Base-by-base conservation (phyloP, 345 rosid species). In the Hypericum perforatum region DNA sequence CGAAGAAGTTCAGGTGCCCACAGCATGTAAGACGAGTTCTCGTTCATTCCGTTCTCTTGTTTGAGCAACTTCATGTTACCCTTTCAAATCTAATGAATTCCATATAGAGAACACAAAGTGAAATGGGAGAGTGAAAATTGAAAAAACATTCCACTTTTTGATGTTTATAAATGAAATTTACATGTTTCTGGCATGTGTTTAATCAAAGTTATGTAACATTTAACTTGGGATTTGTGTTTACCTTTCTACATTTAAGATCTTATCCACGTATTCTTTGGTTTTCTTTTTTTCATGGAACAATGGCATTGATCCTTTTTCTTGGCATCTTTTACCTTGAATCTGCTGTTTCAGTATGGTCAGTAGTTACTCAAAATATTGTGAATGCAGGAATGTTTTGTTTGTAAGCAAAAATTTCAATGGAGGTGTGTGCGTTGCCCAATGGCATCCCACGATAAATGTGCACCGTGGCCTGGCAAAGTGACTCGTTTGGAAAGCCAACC, bases 361-460 rank as follows among this genome's bases (percentile, higher is more conserved):
- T 36, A 9, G 6, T 5, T 15, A 11, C 15, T 39, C 63, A 45
- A 47, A 22, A 42, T 57, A 32, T 47, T 70, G 39, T 41, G 49
- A 46, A 14, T 47, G 65, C 78, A 91, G 95, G 89, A 52, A 38
- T 91, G 96, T 64, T 82, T 82, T 69, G n/a, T 78, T 32, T 87
- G 98, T 75, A 82, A 70, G 52, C 73, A 71, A 55, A 91, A 74
- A 65, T 63, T 70, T 12, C 67, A 78, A 37, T 91, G 92, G 95
- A 68, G 79, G 14, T 87, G 94, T 72, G 70, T 78, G 10, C 72
- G 67, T 49, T 91, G 96, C 48, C 38, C 74, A 36, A 67, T 85
- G 32, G 84, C 96, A 47, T 81, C 87, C 9, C 98, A 91, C 42
- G 76, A 75, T 72, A 79, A 75, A 62, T 87, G 92, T 56, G 77